A percentile compares a stretch with the other conserved stretches of the same genome.
phyloP scores from a whole-genome alignment of 2,329 filamentous ascomycete genomes.

The Fusarium dlaminii region DNA sequence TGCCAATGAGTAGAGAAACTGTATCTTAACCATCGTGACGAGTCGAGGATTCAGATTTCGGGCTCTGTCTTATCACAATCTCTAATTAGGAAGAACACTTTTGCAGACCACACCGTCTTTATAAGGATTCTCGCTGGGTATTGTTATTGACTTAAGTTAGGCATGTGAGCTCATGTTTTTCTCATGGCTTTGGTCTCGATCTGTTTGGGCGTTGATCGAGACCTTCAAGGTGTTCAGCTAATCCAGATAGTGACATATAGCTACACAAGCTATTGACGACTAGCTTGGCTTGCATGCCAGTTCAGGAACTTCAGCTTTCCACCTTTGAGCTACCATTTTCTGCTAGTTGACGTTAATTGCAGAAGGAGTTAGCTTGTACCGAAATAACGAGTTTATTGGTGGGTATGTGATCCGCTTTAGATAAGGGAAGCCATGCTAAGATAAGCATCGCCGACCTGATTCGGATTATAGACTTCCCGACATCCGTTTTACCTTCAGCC shows the following conservation, averaged over 20 bases:
- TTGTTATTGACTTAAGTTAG: neutral
- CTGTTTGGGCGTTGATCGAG: neutral
- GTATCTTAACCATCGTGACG: neutral
- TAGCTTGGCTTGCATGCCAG: neutral
- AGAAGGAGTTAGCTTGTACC: neutral
- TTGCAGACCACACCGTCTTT: neutral
- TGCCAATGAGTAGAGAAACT: neutral
- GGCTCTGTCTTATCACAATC: rapidly evolving
- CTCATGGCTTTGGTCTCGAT: neutral
- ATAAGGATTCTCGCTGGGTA: neutral
- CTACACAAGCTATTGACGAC: neutral
- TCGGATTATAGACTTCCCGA: neutral
- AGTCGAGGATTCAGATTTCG: rapidly evolving
- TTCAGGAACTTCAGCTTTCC: neutral
- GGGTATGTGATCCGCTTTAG: rapidly evolving
- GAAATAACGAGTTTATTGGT: neutral
- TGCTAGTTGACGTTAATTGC: neutral
- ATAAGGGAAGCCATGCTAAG: neutral
- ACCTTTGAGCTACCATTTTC: neutral
- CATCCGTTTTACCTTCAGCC: neutral
- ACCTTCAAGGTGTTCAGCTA: neutral
- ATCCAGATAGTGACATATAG: neutral
- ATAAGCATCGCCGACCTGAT: rapidly evolving
- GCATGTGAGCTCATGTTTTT: neutral
- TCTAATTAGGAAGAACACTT: neutral